phyloP scores from a whole-genome alignment of 1,139 yeast species.

The Debaryomyces fabryi region DNA sequence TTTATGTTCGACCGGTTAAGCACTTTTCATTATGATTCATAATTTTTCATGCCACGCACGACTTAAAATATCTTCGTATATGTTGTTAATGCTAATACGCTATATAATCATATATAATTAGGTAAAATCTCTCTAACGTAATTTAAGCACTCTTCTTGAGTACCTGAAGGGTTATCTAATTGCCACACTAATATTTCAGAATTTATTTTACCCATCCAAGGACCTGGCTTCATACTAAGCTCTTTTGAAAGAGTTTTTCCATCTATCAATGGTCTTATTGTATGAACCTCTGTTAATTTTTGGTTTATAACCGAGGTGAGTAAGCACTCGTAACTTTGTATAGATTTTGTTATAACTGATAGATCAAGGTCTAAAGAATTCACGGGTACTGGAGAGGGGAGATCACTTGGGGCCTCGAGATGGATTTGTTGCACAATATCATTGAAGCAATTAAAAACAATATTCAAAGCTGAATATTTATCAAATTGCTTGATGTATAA shows the following conservation, averaged over 20 bases:
- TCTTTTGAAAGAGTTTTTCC: conserved; percentile 65
- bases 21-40: conserved; percentile 6
- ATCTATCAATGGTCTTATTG: conserved; percentile 58
- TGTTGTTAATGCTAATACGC: neutral
- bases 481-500: conserved; percentile 57
- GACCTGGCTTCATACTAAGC: conserved; percentile 71
- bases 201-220: conserved; percentile 70
- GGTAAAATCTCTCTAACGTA: conserved; percentile 35
- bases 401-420: neutral
- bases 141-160: conserved; percentile 55
- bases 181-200: conserved; percentile 70
- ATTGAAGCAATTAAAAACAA: conserved; percentile 33
- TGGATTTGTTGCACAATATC: conserved; percentile 23
- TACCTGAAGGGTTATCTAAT: conserved; percentile 63
- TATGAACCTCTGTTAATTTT: conserved; percentile 44
- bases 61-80: neutral
- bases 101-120: conserved; percentile 8
- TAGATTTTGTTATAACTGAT: neutral
- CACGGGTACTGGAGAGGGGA: conserved; percentile 2
- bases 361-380: neutral
- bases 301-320: conserved; percentile 26
- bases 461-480: conserved; percentile 50
- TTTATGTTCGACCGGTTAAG: conserved; percentile 5
- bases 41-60: conserved; percentile 8
- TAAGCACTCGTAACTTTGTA: conserved; percentile 38